These are phyloP conservation scores for Heterobasidion irregulare DNA, from an alignment of 1,284 basidiomycete species.

Conservation along the genomic window DNA sequence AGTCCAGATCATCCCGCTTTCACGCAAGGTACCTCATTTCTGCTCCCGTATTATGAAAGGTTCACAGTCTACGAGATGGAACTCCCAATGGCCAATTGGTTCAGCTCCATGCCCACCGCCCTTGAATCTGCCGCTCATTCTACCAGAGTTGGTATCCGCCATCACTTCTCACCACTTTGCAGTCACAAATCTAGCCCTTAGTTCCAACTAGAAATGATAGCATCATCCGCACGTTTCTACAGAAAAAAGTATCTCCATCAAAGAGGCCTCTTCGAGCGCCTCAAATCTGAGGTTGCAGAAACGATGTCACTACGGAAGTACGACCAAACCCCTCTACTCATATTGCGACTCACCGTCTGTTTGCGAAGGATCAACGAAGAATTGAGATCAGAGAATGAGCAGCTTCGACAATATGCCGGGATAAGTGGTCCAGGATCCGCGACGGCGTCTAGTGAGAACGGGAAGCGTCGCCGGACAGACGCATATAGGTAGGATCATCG, in stretches of 20 bases:
- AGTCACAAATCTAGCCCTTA: conserved; percentile 18
- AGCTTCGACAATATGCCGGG: conserved; percentile 30
- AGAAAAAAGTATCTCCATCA: conserved; percentile 45
- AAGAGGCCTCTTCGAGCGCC: conserved; percentile 38
- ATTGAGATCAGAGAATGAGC: conserved; percentile 41
- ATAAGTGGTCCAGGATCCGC: conserved; percentile 25
- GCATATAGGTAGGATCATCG: conserved; percentile 32
- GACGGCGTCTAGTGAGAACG: conserved; percentile 38
- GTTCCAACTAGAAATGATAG: conserved; percentile 75
- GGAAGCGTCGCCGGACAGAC: conserved; percentile 53
- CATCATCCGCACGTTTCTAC: conserved; percentile 54
- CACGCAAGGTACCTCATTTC: conserved; percentile 48
- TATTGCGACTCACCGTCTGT: background rate
- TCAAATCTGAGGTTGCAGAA: conserved; percentile 31
- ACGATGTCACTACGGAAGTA: conserved; percentile 46
- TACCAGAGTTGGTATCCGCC: conserved; percentile 44
- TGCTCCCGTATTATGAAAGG: background rate
- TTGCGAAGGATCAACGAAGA: conserved; percentile 37
- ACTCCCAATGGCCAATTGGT: conserved; percentile 72
- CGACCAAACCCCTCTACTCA: conserved; percentile 5
- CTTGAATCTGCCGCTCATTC: conserved; percentile 58
- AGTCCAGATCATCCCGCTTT: conserved; percentile 65
- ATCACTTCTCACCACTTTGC: background rate
- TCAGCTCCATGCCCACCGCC: conserved; percentile 49
- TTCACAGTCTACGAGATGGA: conserved; percentile 46